A percentile compares a stretch with the other conserved stretches of the same genome.
Evolutionary conservation across 2,329 filamentous ascomycete genomes (phyloP).

Genomic region (Pseudogymnoascus sp.): DNA sequence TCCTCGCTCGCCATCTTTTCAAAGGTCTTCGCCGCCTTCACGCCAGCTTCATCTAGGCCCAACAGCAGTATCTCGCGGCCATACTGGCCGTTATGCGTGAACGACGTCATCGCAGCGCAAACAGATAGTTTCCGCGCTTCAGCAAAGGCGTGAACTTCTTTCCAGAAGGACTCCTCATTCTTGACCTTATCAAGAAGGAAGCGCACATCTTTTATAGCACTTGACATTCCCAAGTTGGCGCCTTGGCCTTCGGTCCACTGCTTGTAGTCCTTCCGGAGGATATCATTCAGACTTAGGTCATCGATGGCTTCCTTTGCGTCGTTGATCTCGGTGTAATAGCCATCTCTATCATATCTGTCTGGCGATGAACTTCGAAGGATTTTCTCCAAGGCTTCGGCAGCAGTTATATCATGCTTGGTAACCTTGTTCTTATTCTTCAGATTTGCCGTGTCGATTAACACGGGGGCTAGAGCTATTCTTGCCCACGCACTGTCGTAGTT

Average conservation of each 20-base stretch:
- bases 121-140: conserved; percentile 55
- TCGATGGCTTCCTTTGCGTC: conserved; percentile 63
- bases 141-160: conserved; percentile 46
- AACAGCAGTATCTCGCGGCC: conserved; percentile 62
- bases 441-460: conserved; percentile 68
- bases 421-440: conserved; percentile 59
- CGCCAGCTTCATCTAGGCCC: conserved; percentile 47
- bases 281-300: conserved; percentile 53
- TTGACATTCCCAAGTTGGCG: conserved; percentile 59
- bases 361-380: conserved; percentile 31
- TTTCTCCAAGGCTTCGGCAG: conserved; percentile 53
- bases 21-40: conserved; percentile 50
- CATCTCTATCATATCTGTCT: conserved; percentile 45
- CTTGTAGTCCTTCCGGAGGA: conserved; percentile 80
- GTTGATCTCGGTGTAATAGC: conserved; percentile 54
- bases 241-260: conserved; percentile 55
- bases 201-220: conserved; percentile 54
- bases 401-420: conserved; percentile 51
- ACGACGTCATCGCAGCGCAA: conserved; percentile 64
- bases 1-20: conserved; percentile 36
- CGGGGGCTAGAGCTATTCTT: conserved; percentile 59
- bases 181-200: conserved; percentile 53
- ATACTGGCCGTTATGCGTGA: conserved; percentile 47
- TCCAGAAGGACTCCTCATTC: conserved; percentile 38
- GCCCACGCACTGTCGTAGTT: conserved; percentile 39